Conservation (phyloP, 176 grass and related monocot species). For the Juncus inflexus region DNA sequence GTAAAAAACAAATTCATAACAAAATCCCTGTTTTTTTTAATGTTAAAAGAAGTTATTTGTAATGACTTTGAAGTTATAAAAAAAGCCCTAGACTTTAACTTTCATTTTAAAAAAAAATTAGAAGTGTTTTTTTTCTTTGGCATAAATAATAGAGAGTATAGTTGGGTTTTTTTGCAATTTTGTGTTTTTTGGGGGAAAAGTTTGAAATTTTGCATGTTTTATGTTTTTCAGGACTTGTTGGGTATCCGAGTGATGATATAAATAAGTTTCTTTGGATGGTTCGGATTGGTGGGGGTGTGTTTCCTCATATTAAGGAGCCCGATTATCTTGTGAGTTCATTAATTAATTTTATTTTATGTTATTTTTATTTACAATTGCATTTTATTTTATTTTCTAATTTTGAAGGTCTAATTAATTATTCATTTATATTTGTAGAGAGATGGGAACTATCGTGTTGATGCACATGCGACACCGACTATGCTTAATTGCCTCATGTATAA, state of each 20-base stretch:
- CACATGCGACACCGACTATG: slow-evolving; percentile 94
- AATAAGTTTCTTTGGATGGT: slow-evolving; percentile 99
- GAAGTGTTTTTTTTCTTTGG: slow-evolving; percentile 47
- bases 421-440: slow-evolving; percentile 59
- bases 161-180: slow-evolving; percentile 10
- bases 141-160: background rate
- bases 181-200: background rate
- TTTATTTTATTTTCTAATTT: background rate
- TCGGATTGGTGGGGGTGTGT: slow-evolving; percentile 97
- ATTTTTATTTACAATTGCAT: slow-evolving; percentile 10
- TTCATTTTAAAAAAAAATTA: slow-evolving; percentile 17
- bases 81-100: no score
- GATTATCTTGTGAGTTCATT: slow-evolving; percentile 93
- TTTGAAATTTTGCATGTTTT: slow-evolving; percentile 9
- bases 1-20: background rate
- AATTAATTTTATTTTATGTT: slow-evolving; percentile 8
- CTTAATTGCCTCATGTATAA: slow-evolving; percentile 99
- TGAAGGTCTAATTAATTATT: slow-evolving; percentile 20
- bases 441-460: slow-evolving; percentile 95
- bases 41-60: background rate
- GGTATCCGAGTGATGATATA: slow-evolving; percentile 98
- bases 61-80: slow-evolving; percentile 8
- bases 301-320: slow-evolving; percentile 98
- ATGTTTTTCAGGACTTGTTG: slow-evolving; percentile 84
- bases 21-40: background rate